Base-by-base conservation (phyloP, 1,284 basidiomycete genomes). In the Ustilago hordei region DNA sequence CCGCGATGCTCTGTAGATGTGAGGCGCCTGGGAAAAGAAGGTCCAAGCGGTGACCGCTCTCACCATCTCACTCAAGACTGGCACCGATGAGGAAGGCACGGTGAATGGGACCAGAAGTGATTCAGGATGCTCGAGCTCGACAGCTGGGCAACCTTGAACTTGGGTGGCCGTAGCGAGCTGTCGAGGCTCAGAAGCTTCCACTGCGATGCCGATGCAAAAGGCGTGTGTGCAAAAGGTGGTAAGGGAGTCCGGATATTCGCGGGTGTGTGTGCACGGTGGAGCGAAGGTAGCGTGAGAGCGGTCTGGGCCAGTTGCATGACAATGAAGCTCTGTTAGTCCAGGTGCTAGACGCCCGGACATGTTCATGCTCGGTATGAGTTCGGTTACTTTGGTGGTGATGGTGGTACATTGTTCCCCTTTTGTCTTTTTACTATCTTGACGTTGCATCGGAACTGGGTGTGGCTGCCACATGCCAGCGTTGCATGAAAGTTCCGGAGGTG, bases 311-410 rank as follows among this genome's bases (percentile, higher is more conserved):
- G 39, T 17, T 54, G 31, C 17, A 32, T 36, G 34, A 53, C 41
- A 58, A 54, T 28, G 23, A 55, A 60, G 58, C n/a, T 17, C 6
- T 2, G 38, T 31, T 19, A 39, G 8, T 36, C 31, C 28, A 34
- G 28, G 32, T 23, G n/a, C 28, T 53, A 13, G 60, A 56, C 47
- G 66, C 41, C 53, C 35, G 38, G 15, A 45, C 23, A 63, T 63
- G 63, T 48, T 64, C 36, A 7, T 19, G 55, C 34, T 71, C 69
- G 69, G 69, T n/a, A 36, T 52, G 6, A 34, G 56, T 53, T 71
- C 69, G 69, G 69, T 54, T 58, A 47, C 6, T 17, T 41, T 7
- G 53, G 34, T 54, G 48, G 28, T 52, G 28, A 15, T 53, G 55
- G 55, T 23, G 34, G 53, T 23, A 50, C 48, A 12, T 6, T 31